These are phyloP conservation scores for Pythium dissimile DNA, from an alignment of 352 stramenopile species.

Conservation along the genomic window DNA sequence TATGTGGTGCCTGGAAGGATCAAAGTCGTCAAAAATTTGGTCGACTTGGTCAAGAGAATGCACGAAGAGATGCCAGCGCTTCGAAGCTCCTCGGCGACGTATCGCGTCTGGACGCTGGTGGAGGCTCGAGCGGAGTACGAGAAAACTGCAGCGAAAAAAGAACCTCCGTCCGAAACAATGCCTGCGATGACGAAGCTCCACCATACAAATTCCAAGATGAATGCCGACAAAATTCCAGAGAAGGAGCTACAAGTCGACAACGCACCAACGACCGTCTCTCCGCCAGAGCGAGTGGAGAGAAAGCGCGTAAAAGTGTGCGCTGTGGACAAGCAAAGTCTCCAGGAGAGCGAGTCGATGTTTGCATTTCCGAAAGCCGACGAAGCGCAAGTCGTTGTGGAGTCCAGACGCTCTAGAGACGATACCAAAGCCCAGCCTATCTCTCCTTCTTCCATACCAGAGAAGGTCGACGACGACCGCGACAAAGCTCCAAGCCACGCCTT, in stretches of 20 bases:
- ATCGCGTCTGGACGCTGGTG: conserved; percentile 40
- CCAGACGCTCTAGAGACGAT: no score
- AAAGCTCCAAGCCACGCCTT: no score
- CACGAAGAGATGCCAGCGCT: conserved; percentile 40
- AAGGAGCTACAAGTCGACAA: neutral
- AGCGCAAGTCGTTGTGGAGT: no score
- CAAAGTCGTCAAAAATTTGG: conserved; percentile 58
- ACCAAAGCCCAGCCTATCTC: no score
- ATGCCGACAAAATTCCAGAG: no score
- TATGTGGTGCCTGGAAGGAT: conserved; percentile 62
- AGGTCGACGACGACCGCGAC: no score
- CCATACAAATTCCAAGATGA: neutral
- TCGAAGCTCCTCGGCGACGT: conserved; percentile 21
- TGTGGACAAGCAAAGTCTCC: no score
- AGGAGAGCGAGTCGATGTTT: no score
- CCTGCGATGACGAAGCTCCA: neutral
- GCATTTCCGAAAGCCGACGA: no score
- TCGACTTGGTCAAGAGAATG: conserved; percentile 48
- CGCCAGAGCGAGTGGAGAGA: no score
- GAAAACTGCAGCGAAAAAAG: neutral
- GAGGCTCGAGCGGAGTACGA: neutral
- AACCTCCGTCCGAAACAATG: neutral
- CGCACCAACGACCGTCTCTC: neutral
- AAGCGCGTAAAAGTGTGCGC: no score
- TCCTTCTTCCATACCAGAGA: no score